A percentile compares a stretch with the other conserved stretches of the same genome.
These are phyloP conservation scores for Aurifilum marmelostoma DNA, from an alignment of 2,329 filamentous ascomycete species.

Conservation along the genomic window DNA sequence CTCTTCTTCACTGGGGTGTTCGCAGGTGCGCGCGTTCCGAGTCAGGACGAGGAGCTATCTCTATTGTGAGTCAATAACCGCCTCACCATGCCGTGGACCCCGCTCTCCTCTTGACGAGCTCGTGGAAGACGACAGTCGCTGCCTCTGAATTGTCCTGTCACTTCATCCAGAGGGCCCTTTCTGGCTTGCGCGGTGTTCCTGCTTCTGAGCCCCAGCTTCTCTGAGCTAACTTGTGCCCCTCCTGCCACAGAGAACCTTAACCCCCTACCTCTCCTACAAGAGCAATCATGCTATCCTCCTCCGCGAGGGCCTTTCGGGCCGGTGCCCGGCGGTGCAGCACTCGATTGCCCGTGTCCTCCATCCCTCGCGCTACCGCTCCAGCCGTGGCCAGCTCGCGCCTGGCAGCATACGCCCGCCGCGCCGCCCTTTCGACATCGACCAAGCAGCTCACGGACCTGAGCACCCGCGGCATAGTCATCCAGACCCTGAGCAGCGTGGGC, in stretches of 20 bases:
- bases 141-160: background rate
- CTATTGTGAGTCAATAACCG: slow-evolving; percentile 29
- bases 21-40: slow-evolving; percentile 27
- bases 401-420: slow-evolving; percentile 34
- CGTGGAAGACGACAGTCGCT: background rate
- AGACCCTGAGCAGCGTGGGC: slow-evolving; percentile 91
- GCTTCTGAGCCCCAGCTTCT: background rate
- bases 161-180: background rate
- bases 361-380: slow-evolving; percentile 14
- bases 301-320: slow-evolving; percentile 46
- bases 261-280: background rate
- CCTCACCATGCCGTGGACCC: background rate
- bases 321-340: slow-evolving; percentile 46
- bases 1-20: slow-evolving; percentile 14
- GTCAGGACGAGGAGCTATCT: slow-evolving; percentile 24
- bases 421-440: slow-evolving; percentile 38
- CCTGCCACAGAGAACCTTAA: background rate
- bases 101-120: background rate
- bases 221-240: background rate
- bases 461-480: slow-evolving; percentile 81
- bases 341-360: slow-evolving; percentile 34
- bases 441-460: slow-evolving; percentile 53
- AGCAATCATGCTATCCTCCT: slow-evolving; percentile 47
- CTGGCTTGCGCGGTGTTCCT: background rate
- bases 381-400: slow-evolving; percentile 30